A percentile compares a stretch with the other conserved stretches of the same genome.
Conservation (phyloP, 345 rosid genomes). For the Abelmoschus esculentus region DNA sequence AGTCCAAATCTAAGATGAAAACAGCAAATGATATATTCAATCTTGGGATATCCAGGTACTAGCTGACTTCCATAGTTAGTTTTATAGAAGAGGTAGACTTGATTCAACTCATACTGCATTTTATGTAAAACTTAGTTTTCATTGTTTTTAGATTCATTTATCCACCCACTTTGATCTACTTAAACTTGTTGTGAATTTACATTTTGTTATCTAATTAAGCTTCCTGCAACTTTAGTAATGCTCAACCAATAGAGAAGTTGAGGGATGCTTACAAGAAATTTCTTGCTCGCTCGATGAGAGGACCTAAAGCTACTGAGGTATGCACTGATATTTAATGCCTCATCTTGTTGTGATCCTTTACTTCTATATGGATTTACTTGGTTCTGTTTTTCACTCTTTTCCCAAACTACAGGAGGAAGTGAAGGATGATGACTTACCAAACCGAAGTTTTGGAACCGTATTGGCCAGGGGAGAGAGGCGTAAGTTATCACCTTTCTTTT, state of each 20-base stretch:
- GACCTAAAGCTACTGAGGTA: constrained; percentile 43
- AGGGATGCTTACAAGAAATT: constrained; percentile 72
- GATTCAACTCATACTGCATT: background rate
- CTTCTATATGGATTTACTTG: constrained; percentile 5
- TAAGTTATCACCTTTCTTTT: constrained; percentile 26
- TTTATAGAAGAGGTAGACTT: background rate
- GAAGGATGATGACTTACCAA: constrained; percentile 41
- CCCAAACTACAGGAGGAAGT: constrained; percentile 34
- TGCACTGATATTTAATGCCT: constrained; percentile 4
- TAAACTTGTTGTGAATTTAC: background rate
- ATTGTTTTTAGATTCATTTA: background rate
- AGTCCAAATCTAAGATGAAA: constrained; percentile 64
- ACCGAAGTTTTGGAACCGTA: constrained; percentile 76
- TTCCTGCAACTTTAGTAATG: constrained; percentile 38
- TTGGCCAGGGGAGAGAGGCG: constrained; percentile 51
- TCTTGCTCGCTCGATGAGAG: constrained; percentile 59
- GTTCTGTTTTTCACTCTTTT: background rate
- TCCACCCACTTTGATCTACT: background rate
- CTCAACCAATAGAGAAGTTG: constrained; percentile 67
- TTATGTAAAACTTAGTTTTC: background rate
- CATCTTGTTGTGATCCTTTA: background rate
- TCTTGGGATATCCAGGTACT: constrained; percentile 65
- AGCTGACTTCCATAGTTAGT: background rate
- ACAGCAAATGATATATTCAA: constrained; percentile 67
- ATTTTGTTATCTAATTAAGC: background rate